Evolutionary conservation across 768 basidiomycete genomes (phyloP), one percentile per base, ranked within the genome.

Genomic region (Chlorophyllum brunneum): DNA sequence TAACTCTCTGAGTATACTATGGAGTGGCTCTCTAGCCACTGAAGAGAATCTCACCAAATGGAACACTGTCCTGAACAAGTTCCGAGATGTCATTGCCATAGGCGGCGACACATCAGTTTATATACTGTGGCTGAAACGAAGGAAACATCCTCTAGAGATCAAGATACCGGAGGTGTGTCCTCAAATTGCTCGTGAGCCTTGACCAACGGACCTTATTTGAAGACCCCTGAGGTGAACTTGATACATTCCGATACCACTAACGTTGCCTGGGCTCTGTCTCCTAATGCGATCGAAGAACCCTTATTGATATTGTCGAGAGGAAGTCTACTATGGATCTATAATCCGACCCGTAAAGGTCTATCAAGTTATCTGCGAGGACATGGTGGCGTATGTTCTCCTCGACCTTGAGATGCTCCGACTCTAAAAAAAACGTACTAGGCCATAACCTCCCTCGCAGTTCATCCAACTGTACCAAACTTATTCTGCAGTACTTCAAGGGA

Each of bases 401-500:
- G 29, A 39, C 38, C 3, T 34, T 46, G 33, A 30, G 30, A 29
- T 46, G 3, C 45, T 58, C 29, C 47, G 10, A 29, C 13, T 27
- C 24, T 26, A 15, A 50, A 37, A 18, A 38, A 59, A 57, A 37
- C 34, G 36, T 13, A 24, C 11, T 41, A 82, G 78, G 67, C 72
- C 23, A 88, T 92, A 53, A 88, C 85, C 0, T 83, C 83, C 7
- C 77, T 92, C 5, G 77, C 71, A 0, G 80, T 85, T 5, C 84
- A 89, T 63, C 85, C 83, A 4, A 68, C 59, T 0, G 70, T 69
- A 37, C 80, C 83, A 9, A 72, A 85, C 56, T 62, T 85, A 3
- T 74, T 88, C 56, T 83, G 82, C 58, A 86, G 85, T 1, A 88
- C 87, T 11, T 88, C 88, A 0, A 71, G 82, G 37, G 88, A 92